Evolutionary conservation across 306 rosid genomes (phyloP).

Genomic region (Vigna unguiculata): DNA sequence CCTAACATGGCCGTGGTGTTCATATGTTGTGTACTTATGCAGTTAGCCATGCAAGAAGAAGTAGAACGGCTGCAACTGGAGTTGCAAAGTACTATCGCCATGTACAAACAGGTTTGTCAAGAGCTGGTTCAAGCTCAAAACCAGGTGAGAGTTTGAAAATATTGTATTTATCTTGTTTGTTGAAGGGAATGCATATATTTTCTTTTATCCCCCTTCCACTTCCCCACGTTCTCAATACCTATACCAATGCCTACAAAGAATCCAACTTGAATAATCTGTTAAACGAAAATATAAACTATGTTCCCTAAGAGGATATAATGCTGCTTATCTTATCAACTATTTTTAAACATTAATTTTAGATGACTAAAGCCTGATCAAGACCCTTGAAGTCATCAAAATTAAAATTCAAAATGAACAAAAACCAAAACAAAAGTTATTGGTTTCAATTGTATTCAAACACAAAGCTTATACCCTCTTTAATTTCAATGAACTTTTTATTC

Average conservation of each 20-base stretch:
- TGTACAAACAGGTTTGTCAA: conserved; percentile 82
- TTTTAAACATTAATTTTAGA: not conserved
- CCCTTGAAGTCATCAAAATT: conserved; percentile 3
- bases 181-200: not conserved
- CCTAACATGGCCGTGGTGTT: conserved; percentile 23
- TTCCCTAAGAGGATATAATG: not conserved
- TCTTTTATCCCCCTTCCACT: not conserved
- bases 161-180: conserved; percentile 37
- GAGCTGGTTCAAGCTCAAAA: conserved; percentile 77
- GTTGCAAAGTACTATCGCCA: conserved; percentile 71
- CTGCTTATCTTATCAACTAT: not conserved
- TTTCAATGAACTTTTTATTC: conserved; percentile 14
- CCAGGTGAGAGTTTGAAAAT: conserved; percentile 64
- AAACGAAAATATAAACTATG: not conserved
- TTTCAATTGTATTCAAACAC: conserved; percentile 15
- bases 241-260: conserved; percentile 6
- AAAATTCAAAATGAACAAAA: not conserved
- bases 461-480: conserved; percentile 7
- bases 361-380: conserved; percentile 6
- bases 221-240: conserved; percentile 21
- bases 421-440: not conserved
- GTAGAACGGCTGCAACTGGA: conserved; percentile 70
- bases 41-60: conserved; percentile 69
- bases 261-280: not conserved
- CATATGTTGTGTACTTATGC: conserved; percentile 41